These are phyloP conservation scores for Aspergillus ibericus DNA, from an alignment of 2,329 filamentous ascomycete species.

Conservation along the genomic window DNA sequence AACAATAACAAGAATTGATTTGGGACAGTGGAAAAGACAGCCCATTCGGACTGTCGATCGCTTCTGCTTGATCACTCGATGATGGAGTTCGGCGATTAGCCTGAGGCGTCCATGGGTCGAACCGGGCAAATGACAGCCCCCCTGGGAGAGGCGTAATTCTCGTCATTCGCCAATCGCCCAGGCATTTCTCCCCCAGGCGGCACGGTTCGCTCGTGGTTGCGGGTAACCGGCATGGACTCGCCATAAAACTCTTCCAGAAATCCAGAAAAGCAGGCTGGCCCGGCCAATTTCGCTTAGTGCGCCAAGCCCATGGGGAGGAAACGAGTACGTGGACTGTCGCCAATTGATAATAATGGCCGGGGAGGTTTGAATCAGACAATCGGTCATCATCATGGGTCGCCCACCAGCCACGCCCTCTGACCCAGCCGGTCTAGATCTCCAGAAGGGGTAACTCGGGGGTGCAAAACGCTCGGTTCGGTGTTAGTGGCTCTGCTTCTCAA, in stretches of 20 bases:
- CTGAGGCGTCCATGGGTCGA: not conserved
- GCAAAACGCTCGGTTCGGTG: not conserved
- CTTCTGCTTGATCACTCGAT: not conserved
- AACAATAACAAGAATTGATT: not conserved
- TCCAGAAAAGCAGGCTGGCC: not conserved
- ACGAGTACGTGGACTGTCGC: not conserved
- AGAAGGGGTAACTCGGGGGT: not conserved
- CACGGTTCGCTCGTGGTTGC: constrained; percentile 13
- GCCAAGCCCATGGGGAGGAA: constrained; percentile 6
- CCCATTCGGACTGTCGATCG: not conserved
- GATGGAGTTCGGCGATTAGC: not conserved
- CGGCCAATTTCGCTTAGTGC: not conserved
- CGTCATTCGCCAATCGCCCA: constrained; percentile 4
- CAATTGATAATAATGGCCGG: constrained; percentile 4
- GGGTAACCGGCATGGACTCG: not conserved
- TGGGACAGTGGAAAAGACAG: not conserved
- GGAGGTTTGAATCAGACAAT: not conserved
- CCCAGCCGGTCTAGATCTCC: not conserved
- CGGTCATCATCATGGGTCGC: not conserved
- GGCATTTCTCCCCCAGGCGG: constrained; percentile 8
- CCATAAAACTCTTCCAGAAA: constrained; percentile 2
- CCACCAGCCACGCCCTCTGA: not conserved
- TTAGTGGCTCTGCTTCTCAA: not conserved
- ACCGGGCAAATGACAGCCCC: not conserved
- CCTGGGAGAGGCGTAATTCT: not conserved